These are phyloP conservation scores for Millerozyma acaciae DNA, from an alignment of 805 yeast genomes.

Conservation along the genomic window DNA sequence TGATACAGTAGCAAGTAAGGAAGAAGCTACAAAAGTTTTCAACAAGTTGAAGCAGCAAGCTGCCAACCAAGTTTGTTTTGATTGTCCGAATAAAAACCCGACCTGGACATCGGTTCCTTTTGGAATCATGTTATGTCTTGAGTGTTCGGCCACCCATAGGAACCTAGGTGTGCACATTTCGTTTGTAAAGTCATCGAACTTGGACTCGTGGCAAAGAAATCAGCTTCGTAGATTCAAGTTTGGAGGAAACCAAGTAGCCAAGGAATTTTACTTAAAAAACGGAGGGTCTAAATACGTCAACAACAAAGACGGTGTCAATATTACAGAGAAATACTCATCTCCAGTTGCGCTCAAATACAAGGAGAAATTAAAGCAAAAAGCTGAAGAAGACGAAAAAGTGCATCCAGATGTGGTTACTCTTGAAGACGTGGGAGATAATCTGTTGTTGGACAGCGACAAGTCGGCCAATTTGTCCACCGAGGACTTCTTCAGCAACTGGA, in stretches of 20 bases:
- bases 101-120: conserved; percentile 98
- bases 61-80: conserved; percentile 86
- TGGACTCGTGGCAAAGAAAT: conserved; percentile 91
- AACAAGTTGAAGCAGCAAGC: conserved; percentile 57
- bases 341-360: conserved; percentile 77
- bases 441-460: conserved; percentile 19
- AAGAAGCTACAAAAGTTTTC: conserved; percentile 65
- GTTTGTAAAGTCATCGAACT: conserved; percentile 85
- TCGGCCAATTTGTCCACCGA: conserved; percentile 51
- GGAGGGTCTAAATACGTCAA: conserved; percentile 73
- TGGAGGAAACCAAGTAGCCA: conserved; percentile 88
- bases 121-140: conserved; percentile 87
- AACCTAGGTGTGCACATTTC: conserved; percentile 94
- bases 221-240: conserved; percentile 89
- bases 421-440: conserved; percentile 40
- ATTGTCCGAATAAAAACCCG: conserved; percentile 90
- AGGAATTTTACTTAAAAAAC: conserved; percentile 76
- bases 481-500: conserved; percentile 91
- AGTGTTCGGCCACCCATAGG: conserved; percentile 94
- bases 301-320: conserved; percentile 47
- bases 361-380: conserved; percentile 70
- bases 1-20: conserved; percentile 58
- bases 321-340: conserved; percentile 75
- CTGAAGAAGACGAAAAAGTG: conserved; percentile 58
- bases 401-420: conserved; percentile 74